Conservation (phyloP, 2,329 filamentous ascomycete species). For the Trichophyton equinum region DNA sequence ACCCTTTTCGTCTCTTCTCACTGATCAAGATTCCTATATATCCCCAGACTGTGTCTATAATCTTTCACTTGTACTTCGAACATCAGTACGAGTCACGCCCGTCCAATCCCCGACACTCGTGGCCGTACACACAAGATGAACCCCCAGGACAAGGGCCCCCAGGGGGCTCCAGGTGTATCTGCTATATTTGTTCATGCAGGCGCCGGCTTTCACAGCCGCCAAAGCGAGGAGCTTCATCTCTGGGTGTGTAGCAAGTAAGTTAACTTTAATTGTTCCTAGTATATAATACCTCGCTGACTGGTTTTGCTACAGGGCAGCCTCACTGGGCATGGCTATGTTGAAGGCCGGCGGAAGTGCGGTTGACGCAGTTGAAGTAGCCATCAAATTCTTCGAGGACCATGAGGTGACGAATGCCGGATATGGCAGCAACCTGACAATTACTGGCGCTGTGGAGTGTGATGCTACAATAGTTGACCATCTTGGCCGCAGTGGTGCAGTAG, state of each 20-base stretch:
- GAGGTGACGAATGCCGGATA: conserved; percentile 96
- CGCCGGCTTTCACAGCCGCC: conserved; percentile 79
- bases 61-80: background rate
- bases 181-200: conserved; percentile 94
- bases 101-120: background rate
- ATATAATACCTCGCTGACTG: conserved; percentile 5
- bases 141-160: background rate
- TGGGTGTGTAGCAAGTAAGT: conserved; percentile 78
- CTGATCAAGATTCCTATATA: background rate
- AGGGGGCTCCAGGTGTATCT: conserved; percentile 40
- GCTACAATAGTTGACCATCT: conserved; percentile 84
- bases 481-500: conserved; percentile 84
- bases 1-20: too few relatives aligned
- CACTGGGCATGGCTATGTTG: conserved; percentile 67
- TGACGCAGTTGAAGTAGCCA: conserved; percentile 79
- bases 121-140: background rate
- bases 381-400: conserved; percentile 78
- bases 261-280: background rate
- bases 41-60: background rate
- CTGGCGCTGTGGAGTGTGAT: conserved; percentile 88
- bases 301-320: conserved; percentile 53
- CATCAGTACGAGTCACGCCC: background rate
- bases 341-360: conserved; percentile 66
- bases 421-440: conserved; percentile 84
- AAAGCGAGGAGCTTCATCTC: conserved; percentile 76